Evolutionary conservation across 495 filamentous ascomycete species (phyloP), one percentile per base, ranked within the genome.

Genomic region (Thermochaetoides thermophila): DNA sequence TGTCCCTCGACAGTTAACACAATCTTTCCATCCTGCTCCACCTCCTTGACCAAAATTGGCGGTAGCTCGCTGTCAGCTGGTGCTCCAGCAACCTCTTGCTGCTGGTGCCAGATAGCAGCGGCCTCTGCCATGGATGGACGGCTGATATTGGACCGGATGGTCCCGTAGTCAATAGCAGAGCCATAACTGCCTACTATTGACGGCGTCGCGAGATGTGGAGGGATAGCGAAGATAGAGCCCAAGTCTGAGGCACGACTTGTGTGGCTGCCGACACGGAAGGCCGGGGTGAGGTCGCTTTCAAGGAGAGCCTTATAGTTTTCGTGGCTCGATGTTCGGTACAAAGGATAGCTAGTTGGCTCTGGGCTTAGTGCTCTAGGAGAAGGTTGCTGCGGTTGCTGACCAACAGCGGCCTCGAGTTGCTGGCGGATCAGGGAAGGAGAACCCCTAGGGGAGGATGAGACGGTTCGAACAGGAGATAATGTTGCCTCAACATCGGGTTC

Each of bases 21-120:
- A 12, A 84, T 63, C 37, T 79, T 82, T 16, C 89, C 89, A 51
- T 92, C 85, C 47, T 89, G 81, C 52, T 91, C 76, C 5, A 93
- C 71, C 49, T 83, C 74, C 55, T 83, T 91, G 27, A 95, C 74
- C 15, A 95, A 52, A 30, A 97, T 63, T 1, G 83, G 83, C 43
- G 80, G 74, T 22, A 76, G 60, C 49, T 84, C 83, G 16, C 73
- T 73, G 37, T 83, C 67, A 1, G 60, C 53, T 12, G 53, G 39
- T 19, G 52, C 57, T 7, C 61, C 21, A 24, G 21, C 6, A 24
- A 24, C 60, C 29, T 65, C 47, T 45, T 80, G 74, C 40, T 87
- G 80, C 41, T 85, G 73, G 27, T 59, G 64, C 61, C 80, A 84
- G 26, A 86, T 52, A 13, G 74, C 61, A 13, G 76, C 75, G 8